phyloP scores from a whole-genome alignment of 768 basidiomycete species.

The Suillus fuscotomentosus region DNA sequence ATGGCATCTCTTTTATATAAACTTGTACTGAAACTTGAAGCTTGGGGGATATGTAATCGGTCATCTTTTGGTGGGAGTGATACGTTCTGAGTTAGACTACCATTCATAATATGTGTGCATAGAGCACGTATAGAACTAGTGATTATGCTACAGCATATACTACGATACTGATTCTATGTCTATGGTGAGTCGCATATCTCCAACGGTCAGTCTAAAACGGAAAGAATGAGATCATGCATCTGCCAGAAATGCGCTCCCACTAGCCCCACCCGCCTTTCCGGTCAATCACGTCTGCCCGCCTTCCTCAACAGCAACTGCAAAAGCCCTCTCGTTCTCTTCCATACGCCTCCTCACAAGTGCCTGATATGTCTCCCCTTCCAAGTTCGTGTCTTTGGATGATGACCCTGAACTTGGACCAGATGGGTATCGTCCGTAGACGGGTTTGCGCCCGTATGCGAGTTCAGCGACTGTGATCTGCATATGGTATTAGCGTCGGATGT shows the following conservation, averaged over 20 bases:
- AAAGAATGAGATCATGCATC: not conserved
- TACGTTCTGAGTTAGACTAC: not conserved
- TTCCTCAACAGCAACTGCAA: not conserved
- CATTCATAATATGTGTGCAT: not conserved
- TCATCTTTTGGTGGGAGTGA: not conserved
- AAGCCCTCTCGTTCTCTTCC: not conserved
- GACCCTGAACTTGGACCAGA: slow-evolving; percentile 14
- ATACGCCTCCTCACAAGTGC: slow-evolving; percentile 2
- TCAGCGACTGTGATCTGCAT: slow-evolving; percentile 49
- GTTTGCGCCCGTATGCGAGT: slow-evolving; percentile 53
- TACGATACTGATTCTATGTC: not conserved
- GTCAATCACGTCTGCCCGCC: not conserved
- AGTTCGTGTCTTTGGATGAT: not conserved
- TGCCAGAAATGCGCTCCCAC: not conserved
- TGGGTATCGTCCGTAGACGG: slow-evolving; percentile 60
- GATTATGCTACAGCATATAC: not conserved
- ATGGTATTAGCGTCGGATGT: slow-evolving; percentile 37
- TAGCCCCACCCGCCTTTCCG: not conserved
- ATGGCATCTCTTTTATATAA: slow-evolving; percentile 31
- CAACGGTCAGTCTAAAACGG: not conserved
- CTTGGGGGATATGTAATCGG: slow-evolving; percentile 8
- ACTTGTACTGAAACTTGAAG: slow-evolving; percentile 16
- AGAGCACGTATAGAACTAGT: not conserved
- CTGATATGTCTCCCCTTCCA: slow-evolving; percentile 25
- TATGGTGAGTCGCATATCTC: not conserved